These are phyloP conservation scores for Berberis thunbergii DNA, from an alignment of 164 flowering plant species.

Conservation along the genomic window DNA sequence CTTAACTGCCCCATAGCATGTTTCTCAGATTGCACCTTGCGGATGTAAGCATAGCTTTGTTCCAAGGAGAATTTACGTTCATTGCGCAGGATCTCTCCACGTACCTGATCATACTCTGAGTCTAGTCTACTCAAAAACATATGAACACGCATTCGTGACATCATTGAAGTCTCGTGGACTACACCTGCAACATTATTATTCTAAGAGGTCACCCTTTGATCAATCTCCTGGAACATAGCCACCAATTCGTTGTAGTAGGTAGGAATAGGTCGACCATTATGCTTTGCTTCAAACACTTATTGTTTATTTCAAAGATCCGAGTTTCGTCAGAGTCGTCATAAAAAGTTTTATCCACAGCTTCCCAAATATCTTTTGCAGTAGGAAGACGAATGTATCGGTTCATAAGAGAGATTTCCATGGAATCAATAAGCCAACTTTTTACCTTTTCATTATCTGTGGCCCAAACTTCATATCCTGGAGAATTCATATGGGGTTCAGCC, in stretches of 20 bases:
- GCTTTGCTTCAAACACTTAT: neutral
- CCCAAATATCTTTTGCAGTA: slow-evolving; percentile 5
- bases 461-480: neutral
- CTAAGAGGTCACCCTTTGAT: neutral
- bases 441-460: neutral
- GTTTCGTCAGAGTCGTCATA: slow-evolving; percentile 4
- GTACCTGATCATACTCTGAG: slow-evolving; percentile 3
- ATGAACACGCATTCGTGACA: neutral
- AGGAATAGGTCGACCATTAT: slow-evolving; percentile 1
- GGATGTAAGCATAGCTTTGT: neutral
- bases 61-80: neutral
- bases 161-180: slow-evolving; percentile 1
- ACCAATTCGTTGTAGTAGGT: slow-evolving; percentile 3
- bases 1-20: neutral
- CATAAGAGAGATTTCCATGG: slow-evolving; percentile 1
- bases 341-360: neutral
- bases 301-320: slow-evolving; percentile 1
- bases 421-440: slow-evolving; percentile 5
- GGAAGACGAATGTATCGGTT: slow-evolving; percentile 5
- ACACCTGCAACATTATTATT: neutral
- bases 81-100: slow-evolving; percentile 1
- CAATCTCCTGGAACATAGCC: slow-evolving; percentile 2
- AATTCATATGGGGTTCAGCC: neutral
- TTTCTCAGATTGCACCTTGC: neutral
- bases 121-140: slow-evolving; percentile 6